phyloP scores from a whole-genome alignment of 129 eudicot species.

The Heracleum sosnowskyi region DNA sequence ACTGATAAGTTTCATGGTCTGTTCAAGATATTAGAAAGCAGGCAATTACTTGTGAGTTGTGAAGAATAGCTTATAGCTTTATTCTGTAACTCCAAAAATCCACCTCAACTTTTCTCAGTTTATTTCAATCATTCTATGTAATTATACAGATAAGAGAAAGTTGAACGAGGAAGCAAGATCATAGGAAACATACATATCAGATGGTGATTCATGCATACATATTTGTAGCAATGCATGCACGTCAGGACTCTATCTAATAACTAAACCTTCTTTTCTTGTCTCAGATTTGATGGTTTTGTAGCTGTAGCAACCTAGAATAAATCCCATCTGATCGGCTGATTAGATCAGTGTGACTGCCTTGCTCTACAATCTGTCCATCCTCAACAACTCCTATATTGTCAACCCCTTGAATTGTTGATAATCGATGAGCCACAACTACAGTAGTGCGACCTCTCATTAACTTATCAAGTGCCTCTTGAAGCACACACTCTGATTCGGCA shows the following conservation, averaged over 20 bases:
- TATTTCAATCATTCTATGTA: too few relatives aligned
- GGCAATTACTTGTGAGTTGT: too few relatives aligned
- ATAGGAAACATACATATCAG: too few relatives aligned
- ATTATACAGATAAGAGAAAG: too few relatives aligned
- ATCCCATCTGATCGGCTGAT: conserved; percentile 65
- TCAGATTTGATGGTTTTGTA: conserved; percentile 59
- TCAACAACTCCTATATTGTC: conserved; percentile 67
- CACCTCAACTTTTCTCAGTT: too few relatives aligned
- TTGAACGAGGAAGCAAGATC: too few relatives aligned
- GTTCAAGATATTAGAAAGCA: too few relatives aligned
- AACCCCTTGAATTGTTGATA: conserved; percentile 68
- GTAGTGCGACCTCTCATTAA: conserved; percentile 82
- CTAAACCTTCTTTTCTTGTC: conserved; percentile 4
- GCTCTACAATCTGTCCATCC: conserved; percentile 74
- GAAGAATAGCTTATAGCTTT: too few relatives aligned
- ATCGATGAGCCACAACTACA: conserved; percentile 72
- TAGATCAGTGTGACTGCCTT: conserved; percentile 69
- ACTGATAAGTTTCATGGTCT: too few relatives aligned
- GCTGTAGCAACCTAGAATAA: conserved; percentile 67
- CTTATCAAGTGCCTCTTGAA: conserved; percentile 79
- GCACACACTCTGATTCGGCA: conserved; percentile 69
- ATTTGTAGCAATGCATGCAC: neutral
- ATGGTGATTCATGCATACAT: neutral
- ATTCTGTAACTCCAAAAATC: too few relatives aligned
- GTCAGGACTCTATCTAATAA: neutral